Conservation (phyloP, 2,329 filamentous ascomycete genomes). For the Pseudogymnoascus sp. region DNA sequence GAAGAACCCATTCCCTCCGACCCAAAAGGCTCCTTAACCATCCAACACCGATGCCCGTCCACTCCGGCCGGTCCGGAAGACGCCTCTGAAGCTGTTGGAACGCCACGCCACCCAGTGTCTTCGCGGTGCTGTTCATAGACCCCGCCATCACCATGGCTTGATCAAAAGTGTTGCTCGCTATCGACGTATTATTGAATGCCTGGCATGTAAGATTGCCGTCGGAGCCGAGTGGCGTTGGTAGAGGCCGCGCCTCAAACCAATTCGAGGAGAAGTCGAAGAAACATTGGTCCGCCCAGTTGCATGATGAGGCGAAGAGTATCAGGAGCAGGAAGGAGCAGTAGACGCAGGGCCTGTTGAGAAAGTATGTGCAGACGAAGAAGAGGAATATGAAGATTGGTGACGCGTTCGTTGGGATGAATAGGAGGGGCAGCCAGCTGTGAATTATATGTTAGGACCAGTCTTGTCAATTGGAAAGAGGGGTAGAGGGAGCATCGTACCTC, state of each 20-base stretch:
- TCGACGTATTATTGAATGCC: constrained; percentile 20
- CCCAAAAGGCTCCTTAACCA: constrained; percentile 80
- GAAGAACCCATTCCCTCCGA: constrained; percentile 79
- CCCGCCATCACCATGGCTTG: constrained; percentile 28
- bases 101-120: constrained; percentile 58
- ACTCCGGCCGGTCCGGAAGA: constrained; percentile 50
- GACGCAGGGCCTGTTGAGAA: constrained; percentile 91
- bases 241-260: constrained; percentile 78
- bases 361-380: constrained; percentile 89
- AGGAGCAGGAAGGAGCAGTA: constrained; percentile 96
- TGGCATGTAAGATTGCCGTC: constrained; percentile 17
- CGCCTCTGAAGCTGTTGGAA: constrained; percentile 50
- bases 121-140: constrained; percentile 61
- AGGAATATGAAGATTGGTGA: constrained; percentile 79
- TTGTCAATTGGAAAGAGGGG: constrained; percentile 6
- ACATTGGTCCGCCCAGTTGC: constrained; percentile 80
- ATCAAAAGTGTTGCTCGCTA: constrained; percentile 28
- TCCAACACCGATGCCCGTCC: constrained; percentile 72
- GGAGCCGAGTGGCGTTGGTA: constrained; percentile 20
- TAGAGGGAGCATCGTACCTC: constrained; percentile 37
- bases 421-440: constrained; percentile 71
- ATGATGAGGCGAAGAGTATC: constrained; percentile 87
- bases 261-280: constrained; percentile 88
- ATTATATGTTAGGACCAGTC: constrained; percentile 14
- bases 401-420: constrained; percentile 81